phyloP scores from a whole-genome alignment of 129 eudicot species.

The Arctium minus region DNA sequence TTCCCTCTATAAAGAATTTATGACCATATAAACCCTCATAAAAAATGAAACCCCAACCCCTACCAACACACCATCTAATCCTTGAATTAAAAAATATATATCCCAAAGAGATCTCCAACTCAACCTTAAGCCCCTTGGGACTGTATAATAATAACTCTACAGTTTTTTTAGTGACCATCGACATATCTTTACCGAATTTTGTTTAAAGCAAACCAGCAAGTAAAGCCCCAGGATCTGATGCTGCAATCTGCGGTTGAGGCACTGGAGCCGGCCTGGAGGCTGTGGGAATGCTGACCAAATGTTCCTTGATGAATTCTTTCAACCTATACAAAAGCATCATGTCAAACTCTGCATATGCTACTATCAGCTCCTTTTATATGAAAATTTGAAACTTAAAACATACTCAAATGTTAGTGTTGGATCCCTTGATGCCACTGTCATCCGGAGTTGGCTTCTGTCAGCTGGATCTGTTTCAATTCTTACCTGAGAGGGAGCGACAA shows the following conservation, averaged over 20 bases:
- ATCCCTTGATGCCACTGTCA: constrained; percentile 92
- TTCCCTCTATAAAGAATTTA: constrained; percentile 26
- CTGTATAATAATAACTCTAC: background rate
- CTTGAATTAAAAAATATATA: background rate
- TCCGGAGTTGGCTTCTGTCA: constrained; percentile 89
- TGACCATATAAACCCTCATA: constrained; percentile 3
- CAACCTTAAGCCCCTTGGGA: background rate
- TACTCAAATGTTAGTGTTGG: constrained; percentile 88
- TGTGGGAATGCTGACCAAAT: constrained; percentile 59
- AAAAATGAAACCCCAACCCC: constrained; percentile 7
- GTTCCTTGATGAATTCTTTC: constrained; percentile 86
- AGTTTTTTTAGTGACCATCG: background rate
- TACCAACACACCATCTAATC: constrained; percentile 14
- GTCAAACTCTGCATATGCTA: constrained; percentile 2
- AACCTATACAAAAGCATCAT: constrained; percentile 39
- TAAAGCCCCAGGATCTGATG: constrained; percentile 79
- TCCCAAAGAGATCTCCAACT: background rate
- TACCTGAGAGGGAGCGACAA: constrained; percentile 32
- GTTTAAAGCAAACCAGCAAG: constrained; percentile 82
- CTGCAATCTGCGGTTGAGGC: constrained; percentile 37
- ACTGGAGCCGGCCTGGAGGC: constrained; percentile 41
- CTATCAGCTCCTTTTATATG: background rate
- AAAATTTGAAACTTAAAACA: constrained; percentile 5
- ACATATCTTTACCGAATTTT: background rate
- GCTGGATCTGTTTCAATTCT: constrained; percentile 98